phyloP scores from a whole-genome alignment of 768 basidiomycete genomes.

The Mycena indigotica region DNA sequence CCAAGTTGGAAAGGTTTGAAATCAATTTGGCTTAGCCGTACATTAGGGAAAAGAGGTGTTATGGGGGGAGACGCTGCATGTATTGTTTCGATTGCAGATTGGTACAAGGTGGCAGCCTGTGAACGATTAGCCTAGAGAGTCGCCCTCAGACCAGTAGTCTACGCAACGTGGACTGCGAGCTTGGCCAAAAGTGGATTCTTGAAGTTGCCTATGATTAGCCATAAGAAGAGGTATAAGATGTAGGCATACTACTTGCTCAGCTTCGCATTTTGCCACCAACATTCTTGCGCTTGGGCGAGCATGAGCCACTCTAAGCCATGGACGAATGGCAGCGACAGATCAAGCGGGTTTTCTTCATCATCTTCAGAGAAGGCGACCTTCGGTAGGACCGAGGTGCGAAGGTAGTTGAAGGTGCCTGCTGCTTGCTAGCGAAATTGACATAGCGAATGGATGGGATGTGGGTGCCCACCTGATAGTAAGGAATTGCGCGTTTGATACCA shows the following conservation, averaged over 20 bases:
- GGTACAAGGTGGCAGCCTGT: conserved; percentile 69
- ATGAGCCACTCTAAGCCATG: conserved; percentile 71
- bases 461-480: conserved; percentile 63
- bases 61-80: conserved; percentile 46
- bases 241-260: conserved; percentile 53
- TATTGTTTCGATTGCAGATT: conserved; percentile 46
- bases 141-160: neutral
- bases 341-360: conserved; percentile 59
- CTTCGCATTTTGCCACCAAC: conserved; percentile 92
- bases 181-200: conserved; percentile 86
- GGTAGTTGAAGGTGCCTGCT: conserved; percentile 70
- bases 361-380: conserved; percentile 50
- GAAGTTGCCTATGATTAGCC: conserved; percentile 49
- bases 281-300: conserved; percentile 95
- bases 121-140: conserved; percentile 11
- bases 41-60: conserved; percentile 55
- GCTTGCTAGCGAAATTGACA: conserved; percentile 47
- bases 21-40: conserved; percentile 32
- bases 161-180: conserved; percentile 67
- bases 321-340: conserved; percentile 66
- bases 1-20: conserved; percentile 3
- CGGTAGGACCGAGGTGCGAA: conserved; percentile 56
- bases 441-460: conserved; percentile 2
- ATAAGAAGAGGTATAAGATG: conserved; percentile 8
- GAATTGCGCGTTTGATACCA: conserved; percentile 82